These are phyloP conservation scores for Debaryomyces robertsiae DNA, from an alignment of 1,139 yeast genomes.

Conservation along the genomic window DNA sequence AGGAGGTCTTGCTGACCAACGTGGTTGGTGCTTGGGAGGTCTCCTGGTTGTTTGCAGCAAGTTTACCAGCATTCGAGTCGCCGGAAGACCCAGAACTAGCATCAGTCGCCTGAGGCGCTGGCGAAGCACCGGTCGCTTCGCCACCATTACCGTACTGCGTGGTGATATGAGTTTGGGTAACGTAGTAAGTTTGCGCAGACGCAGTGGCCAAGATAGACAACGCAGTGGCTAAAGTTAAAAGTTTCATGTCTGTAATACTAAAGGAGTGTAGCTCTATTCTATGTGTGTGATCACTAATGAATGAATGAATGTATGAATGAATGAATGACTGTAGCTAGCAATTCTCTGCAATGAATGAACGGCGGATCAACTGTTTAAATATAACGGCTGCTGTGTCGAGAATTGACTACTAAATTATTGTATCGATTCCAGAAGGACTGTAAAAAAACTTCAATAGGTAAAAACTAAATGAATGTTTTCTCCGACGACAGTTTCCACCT, in stretches of 20 bases:
- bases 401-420: conserved; percentile 3
- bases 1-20: conserved; percentile 2
- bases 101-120: conserved; percentile 9
- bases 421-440: conserved; percentile 8
- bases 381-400: neutral
- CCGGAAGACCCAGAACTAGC: conserved; percentile 10
- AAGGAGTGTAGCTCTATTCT: conserved; percentile 1
- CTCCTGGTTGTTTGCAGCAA: conserved; percentile 14
- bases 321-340: neutral
- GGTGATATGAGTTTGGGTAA: conserved; percentile 21
- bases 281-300: neutral
- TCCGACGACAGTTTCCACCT: neutral
- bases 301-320: neutral
- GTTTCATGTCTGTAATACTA: conserved; percentile 18
- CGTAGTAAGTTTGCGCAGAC: conserved; percentile 19
- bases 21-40: conserved; percentile 9
- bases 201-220: conserved; percentile 18
- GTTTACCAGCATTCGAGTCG: conserved; percentile 6
- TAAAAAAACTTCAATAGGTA: conserved; percentile 7
- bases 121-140: conserved; percentile 10
- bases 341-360: conserved; percentile 5
- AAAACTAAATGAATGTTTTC: conserved; percentile 1
- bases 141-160: conserved; percentile 17
- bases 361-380: conserved; percentile 6
- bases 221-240: conserved; percentile 19